These are phyloP conservation scores for Haematococcus lacustris DNA, from an alignment of 139 green algal genomes.

Conservation along the genomic window DNA sequence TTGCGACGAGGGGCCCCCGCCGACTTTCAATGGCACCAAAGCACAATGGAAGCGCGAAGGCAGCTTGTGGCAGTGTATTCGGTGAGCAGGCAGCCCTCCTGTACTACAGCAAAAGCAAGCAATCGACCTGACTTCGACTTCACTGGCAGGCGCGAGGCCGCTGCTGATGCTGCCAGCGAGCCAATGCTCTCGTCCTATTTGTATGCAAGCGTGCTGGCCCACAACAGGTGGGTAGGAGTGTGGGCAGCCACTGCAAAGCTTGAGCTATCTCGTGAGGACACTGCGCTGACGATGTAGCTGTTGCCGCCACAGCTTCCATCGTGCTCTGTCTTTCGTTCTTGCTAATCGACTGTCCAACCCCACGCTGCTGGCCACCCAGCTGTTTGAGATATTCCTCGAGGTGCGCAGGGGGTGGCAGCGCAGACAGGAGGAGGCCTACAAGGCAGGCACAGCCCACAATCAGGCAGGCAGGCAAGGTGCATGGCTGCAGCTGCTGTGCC, in stretches of 20 bases:
- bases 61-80: not conserved
- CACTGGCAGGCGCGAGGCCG: slow-evolving; percentile 34
- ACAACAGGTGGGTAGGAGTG: slow-evolving; percentile 52
- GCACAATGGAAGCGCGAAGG: slow-evolving; percentile 1
- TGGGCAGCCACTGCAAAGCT: not conserved
- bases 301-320: not conserved
- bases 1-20: not conserved
- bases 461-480: slow-evolving; percentile 10
- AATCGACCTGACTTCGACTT: not conserved
- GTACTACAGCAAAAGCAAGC: not conserved
- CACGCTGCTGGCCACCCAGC: slow-evolving; percentile 88
- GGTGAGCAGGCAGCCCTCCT: not conserved
- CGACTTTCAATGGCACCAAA: not conserved
- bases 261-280: not conserved
- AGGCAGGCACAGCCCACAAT: not conserved
- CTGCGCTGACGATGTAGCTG: not conserved
- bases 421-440: no score
- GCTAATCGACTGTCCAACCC: slow-evolving; percentile 86
- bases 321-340: slow-evolving; percentile 82
- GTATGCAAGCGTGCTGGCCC: slow-evolving; percentile 88
- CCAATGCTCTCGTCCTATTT: slow-evolving; percentile 85
- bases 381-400: slow-evolving; percentile 83
- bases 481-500: no score
- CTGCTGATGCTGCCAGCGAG: slow-evolving; percentile 61
- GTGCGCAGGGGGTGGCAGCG: not conserved